phyloP scores from a whole-genome alignment of 768 basidiomycete species.

The Macrolepiota dolichaula region DNA sequence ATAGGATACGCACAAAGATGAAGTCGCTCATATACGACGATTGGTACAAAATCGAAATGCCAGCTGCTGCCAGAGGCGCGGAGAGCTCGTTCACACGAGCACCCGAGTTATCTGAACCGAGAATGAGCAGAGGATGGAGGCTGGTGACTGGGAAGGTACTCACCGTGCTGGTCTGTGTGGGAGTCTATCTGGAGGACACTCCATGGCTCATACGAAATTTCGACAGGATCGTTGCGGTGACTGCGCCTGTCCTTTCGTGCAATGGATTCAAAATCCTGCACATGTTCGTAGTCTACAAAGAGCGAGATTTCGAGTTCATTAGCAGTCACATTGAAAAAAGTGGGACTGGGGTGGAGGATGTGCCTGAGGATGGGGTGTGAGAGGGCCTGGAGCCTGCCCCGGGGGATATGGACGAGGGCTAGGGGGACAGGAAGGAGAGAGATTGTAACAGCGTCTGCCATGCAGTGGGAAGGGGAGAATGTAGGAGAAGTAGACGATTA shows the following conservation, averaged over 20 bases:
- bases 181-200: constrained; percentile 80
- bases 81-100: constrained; percentile 75
- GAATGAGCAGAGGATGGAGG: constrained; percentile 4
- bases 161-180: constrained; percentile 68
- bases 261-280: constrained; percentile 59
- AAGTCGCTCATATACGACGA: constrained; percentile 83
- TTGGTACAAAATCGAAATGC: constrained; percentile 80
- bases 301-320: constrained; percentile 78
- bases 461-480: neutral
- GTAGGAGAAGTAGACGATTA: neutral
- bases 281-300: constrained; percentile 58
- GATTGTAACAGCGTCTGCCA: constrained; percentile 43
- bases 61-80: constrained; percentile 69
- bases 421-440: constrained; percentile 69
- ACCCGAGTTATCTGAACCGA: constrained; percentile 55
- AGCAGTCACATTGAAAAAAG: constrained; percentile 72
- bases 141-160: constrained; percentile 18
- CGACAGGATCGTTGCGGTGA: constrained; percentile 51
- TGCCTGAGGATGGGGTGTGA: constrained; percentile 64
- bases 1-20: constrained; percentile 56
- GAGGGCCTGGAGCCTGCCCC: constrained; percentile 56
- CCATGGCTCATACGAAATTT: constrained; percentile 74
- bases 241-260: constrained; percentile 54
- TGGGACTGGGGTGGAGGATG: constrained; percentile 62
- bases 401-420: constrained; percentile 72